These are phyloP conservation scores for Pisolithus marmoratus DNA, from an alignment of 768 basidiomycete genomes.

Conservation along the genomic window DNA sequence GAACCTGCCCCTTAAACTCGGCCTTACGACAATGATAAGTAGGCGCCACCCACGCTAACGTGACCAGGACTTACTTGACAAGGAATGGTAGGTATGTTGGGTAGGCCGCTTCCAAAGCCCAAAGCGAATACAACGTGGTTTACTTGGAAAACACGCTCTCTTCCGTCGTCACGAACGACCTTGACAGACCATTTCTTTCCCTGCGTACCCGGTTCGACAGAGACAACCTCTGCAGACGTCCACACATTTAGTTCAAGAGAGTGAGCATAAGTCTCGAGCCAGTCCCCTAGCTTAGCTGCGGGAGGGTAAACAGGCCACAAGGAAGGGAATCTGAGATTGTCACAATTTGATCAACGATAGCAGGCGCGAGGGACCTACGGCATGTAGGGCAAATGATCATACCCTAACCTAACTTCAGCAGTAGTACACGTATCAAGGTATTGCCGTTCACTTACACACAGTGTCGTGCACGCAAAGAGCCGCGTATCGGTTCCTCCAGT, in stretches of 20 bases:
- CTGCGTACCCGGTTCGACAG: constrained; percentile 31
- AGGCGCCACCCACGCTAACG: background rate
- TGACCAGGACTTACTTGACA: constrained; percentile 30
- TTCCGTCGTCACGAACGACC: constrained; percentile 30
- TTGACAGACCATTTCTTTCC: constrained; percentile 42
- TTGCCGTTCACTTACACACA: constrained; percentile 32
- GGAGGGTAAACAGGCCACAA: constrained; percentile 53
- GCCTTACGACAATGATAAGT: constrained; percentile 24
- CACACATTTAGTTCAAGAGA: constrained; percentile 59
- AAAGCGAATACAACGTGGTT: constrained; percentile 55
- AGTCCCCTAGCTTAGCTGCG: constrained; percentile 58
- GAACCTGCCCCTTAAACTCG: constrained; percentile 45
- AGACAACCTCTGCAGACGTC: constrained; percentile 44
- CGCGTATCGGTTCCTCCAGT: constrained; percentile 57
- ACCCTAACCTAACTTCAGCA: constrained; percentile 29
- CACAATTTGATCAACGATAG: background rate
- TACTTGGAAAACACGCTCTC: constrained; percentile 31
- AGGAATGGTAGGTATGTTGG: constrained; percentile 40
- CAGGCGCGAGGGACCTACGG: constrained; percentile 28
- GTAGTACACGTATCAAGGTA: background rate
- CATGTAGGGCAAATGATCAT: constrained; percentile 52
- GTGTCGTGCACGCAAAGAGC: constrained; percentile 50
- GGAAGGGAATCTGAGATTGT: constrained; percentile 40
- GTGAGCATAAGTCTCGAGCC: constrained; percentile 58
- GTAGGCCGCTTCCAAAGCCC: constrained; percentile 43